Conservation (phyloP, 176 grass and related monocot genomes). For the Aegilops longissima region DNA sequence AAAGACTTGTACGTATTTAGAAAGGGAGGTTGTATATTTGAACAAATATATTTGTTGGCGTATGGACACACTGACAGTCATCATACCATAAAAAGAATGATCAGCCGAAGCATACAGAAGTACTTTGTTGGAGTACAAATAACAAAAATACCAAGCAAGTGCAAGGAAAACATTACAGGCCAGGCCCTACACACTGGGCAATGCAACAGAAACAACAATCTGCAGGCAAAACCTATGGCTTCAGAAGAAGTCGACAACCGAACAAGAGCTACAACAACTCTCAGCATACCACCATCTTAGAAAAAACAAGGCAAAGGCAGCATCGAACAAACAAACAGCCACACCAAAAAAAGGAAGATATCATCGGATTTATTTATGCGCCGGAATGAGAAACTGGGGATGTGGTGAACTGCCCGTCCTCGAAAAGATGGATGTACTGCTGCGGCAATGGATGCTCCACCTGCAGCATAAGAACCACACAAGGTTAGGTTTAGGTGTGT, state of each 20-base stretch:
- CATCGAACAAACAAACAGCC: slow-evolving; percentile 17
- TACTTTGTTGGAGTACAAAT: slow-evolving; percentile 21
- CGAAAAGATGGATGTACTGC: slow-evolving; percentile 78
- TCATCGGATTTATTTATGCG: slow-evolving; percentile 45
- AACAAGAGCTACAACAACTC: slow-evolving; percentile 9
- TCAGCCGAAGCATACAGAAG: slow-evolving; percentile 11
- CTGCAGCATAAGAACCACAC: slow-evolving; percentile 31
- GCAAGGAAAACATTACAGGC: not conserved
- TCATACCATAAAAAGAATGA: slow-evolving; percentile 27
- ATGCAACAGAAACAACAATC: slow-evolving; percentile 21
- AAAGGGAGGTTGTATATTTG: too few species aligned
- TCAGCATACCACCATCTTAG: slow-evolving; percentile 23
- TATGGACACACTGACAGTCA: not conserved
- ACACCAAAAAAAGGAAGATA: not conserved
- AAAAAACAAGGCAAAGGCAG: not conserved
- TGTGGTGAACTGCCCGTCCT: slow-evolving; percentile 77
- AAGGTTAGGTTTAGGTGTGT: not conserved
- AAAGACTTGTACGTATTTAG: too few species aligned
- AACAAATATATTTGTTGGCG: too few species aligned
- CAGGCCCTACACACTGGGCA: not conserved
- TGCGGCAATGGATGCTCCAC: slow-evolving; percentile 89
- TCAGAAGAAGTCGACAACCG: not conserved
- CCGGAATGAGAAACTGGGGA: slow-evolving; percentile 80
- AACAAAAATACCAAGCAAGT: not conserved
- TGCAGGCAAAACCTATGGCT: not conserved